phyloP scores from a whole-genome alignment of 257 asterid genomes.

The Ocimum tenuiflorum region DNA sequence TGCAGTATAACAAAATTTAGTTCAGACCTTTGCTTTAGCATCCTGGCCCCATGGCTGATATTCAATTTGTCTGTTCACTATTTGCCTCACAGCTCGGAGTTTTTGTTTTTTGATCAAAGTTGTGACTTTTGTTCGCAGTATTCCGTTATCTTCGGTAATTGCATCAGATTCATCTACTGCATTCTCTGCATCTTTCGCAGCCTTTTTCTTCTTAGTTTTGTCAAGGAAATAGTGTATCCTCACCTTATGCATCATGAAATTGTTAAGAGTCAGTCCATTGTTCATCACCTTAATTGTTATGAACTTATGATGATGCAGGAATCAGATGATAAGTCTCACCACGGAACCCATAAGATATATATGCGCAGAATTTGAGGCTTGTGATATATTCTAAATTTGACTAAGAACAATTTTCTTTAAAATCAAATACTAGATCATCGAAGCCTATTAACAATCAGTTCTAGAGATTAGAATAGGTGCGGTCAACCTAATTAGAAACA shows the following conservation, averaged over 20 bases:
- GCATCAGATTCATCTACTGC: conserved; percentile 33
- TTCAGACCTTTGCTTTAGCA: conserved; percentile 75
- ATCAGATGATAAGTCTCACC: not conserved
- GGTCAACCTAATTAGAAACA: not conserved
- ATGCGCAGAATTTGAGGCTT: not conserved
- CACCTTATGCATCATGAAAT: conserved; percentile 41
- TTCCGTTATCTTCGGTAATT: conserved; percentile 36
- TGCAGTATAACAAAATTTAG: conserved; percentile 13
- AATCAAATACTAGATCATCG: not conserved
- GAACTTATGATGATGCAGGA: not conserved
- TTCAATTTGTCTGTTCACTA: conserved; percentile 53
- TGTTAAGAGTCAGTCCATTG: conserved; percentile 14
- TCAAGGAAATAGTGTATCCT: conserved; percentile 66
- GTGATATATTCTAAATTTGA: not conserved
- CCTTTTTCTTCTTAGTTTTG: conserved; percentile 59
- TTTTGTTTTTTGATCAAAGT: conserved; percentile 73
- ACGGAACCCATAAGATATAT: not conserved
- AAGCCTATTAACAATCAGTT: not conserved
- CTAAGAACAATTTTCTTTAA: not conserved
- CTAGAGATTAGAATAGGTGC: too few species aligned
- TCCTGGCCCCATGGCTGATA: conserved; percentile 75
- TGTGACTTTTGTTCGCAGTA: conserved; percentile 45
- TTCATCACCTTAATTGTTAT: conserved; percentile 1
- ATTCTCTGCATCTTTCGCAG: too few species aligned
- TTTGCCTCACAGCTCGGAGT: conserved; percentile 60